phyloP scores from a whole-genome alignment of 2,329 filamentous ascomycete genomes.

The Lasiodiplodia sp. region DNA sequence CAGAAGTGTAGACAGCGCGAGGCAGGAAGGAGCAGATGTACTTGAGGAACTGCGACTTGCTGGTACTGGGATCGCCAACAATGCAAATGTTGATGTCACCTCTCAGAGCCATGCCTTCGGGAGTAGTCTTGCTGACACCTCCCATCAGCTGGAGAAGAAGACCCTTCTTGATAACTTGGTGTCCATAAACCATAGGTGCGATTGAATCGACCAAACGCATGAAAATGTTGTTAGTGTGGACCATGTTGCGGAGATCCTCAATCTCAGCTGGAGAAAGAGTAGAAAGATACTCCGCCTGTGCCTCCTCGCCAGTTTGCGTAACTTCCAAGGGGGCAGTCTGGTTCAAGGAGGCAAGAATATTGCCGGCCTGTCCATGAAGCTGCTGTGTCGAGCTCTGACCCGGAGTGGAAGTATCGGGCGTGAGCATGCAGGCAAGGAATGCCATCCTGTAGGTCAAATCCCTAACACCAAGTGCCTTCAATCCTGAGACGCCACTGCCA shows the following conservation, averaged over 20 bases:
- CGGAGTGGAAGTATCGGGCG: slow-evolving; percentile 81
- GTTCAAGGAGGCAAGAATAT: slow-evolving; percentile 85
- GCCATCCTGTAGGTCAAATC: slow-evolving; percentile 95
- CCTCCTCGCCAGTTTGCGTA: slow-evolving; percentile 72
- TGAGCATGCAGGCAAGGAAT: slow-evolving; percentile 97
- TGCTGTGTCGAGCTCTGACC: slow-evolving; percentile 76
- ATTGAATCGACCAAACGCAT: slow-evolving; percentile 90
- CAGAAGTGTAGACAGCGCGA: slow-evolving; percentile 94
- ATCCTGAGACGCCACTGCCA: slow-evolving; percentile 82
- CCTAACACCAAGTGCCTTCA: slow-evolving; percentile 91
- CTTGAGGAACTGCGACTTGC: slow-evolving; percentile 97
- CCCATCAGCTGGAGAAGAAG: slow-evolving; percentile 92
- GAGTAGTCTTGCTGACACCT: slow-evolving; percentile 90
- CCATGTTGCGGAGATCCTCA: slow-evolving; percentile 88
- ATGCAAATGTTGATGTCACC: slow-evolving; percentile 99
- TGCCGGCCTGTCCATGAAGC: slow-evolving; percentile 75
- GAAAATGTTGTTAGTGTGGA: slow-evolving; percentile 96
- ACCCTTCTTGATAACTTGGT: slow-evolving; percentile 97
- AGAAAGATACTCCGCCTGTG: slow-evolving; percentile 84
- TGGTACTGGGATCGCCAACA: slow-evolving; percentile 95
- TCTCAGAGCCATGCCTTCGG: slow-evolving; percentile 93
- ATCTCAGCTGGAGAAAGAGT: slow-evolving; percentile 89
- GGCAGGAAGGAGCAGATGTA: slow-evolving; percentile 98
- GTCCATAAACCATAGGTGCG: slow-evolving; percentile 95
- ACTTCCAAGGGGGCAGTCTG: slow-evolving; percentile 73